Percentiles rank a stretch among this genome's conserved stretches.
Evolutionary conservation across 768 basidiomycete species (phyloP).

Genomic region (Lanmaoa rubissima): DNA sequence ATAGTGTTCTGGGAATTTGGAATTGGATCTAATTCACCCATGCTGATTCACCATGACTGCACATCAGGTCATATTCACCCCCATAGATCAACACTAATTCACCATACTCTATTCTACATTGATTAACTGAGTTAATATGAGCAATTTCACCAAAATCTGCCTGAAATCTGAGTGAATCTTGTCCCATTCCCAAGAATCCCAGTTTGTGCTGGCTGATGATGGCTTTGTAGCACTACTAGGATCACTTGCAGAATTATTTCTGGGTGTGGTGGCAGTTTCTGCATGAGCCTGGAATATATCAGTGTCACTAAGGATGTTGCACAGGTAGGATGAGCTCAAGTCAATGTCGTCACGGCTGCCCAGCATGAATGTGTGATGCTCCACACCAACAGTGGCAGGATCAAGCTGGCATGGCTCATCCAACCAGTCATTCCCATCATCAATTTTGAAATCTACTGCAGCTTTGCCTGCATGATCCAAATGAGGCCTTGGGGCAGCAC

Average conservation of each 20-base stretch:
- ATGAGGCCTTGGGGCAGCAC: background rate
- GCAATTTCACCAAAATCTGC: background rate
- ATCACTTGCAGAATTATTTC: background rate
- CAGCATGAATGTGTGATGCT: background rate
- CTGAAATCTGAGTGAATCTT: background rate
- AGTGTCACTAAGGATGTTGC: background rate
- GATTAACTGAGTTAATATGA: background rate
- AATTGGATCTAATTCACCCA: background rate
- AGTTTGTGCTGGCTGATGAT: background rate
- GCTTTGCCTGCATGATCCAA: background rate
- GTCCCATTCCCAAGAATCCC: background rate
- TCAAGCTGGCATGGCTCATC: background rate
- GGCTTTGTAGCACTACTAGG: background rate
- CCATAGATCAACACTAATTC: background rate
- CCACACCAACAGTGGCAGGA: background rate
- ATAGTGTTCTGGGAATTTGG: background rate
- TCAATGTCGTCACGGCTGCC: background rate
- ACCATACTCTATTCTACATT: background rate
- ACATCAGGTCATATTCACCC: background rate
- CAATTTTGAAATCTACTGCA: background rate
- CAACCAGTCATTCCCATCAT: background rate
- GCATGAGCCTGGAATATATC: background rate
- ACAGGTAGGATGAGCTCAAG: background rate
- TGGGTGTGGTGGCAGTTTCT: background rate
- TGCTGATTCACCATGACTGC: background rate